These are phyloP conservation scores for Colletotrichum tamarilloi DNA, from an alignment of 2,329 filamentous ascomycete genomes.

Conservation along the genomic window DNA sequence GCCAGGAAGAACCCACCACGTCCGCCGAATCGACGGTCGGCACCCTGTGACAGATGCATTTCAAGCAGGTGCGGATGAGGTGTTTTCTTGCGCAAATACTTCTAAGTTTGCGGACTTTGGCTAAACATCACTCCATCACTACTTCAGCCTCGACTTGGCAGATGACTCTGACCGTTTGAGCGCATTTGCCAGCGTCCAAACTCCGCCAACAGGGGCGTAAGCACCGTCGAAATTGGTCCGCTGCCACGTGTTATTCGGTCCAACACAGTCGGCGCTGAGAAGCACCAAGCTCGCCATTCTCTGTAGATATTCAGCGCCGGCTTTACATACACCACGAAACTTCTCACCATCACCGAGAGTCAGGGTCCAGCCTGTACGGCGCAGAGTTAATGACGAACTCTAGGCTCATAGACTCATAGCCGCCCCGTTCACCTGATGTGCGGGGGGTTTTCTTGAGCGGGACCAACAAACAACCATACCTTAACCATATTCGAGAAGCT, in stretches of 20 bases:
- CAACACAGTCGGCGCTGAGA: not conserved
- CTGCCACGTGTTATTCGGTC: conserved; percentile 23
- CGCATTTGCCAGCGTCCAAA: not conserved
- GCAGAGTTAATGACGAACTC: conserved; percentile 9
- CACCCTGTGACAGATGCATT: not conserved
- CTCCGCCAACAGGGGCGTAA: not conserved
- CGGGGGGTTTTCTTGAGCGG: not conserved
- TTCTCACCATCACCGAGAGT: not conserved
- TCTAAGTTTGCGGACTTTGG: conserved; percentile 7
- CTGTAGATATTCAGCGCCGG: not conserved
- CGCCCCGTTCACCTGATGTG: conserved; percentile 24
- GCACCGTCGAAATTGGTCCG: not conserved
- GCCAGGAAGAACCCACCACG: not conserved
- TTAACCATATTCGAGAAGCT: not conserved
- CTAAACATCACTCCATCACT: not conserved
- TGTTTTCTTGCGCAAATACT: not conserved
- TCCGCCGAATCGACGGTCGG: not conserved
- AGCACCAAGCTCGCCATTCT: not conserved
- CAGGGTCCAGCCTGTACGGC: conserved; percentile 2
- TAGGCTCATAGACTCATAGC: not conserved
- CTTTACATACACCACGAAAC: not conserved
- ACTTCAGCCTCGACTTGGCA: not conserved
- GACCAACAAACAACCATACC: not conserved
- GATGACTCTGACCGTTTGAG: not conserved
- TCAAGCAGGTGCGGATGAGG: not conserved